These are phyloP conservation scores for Zygnema circumcarinatum DNA, from an alignment of 139 green algal species.

Conservation along the genomic window DNA sequence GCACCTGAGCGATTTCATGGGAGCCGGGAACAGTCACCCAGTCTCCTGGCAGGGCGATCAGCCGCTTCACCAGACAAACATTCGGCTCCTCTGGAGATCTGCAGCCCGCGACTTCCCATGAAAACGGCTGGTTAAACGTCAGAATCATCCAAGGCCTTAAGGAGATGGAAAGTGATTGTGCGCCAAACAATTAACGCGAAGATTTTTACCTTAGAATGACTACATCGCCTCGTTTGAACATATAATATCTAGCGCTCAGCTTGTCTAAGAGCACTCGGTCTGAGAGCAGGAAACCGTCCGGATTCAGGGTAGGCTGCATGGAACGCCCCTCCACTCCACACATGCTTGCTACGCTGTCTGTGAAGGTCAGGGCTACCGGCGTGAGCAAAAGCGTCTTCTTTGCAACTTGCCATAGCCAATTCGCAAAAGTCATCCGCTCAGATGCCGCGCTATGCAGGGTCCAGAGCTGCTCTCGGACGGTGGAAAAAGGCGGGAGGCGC, in stretches of 20 bases:
- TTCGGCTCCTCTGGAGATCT: conserved; percentile 72
- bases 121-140: no score
- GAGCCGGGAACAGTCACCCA: conserved; percentile 66
- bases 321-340: conserved; percentile 30
- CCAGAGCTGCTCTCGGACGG: no score
- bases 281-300: neutral
- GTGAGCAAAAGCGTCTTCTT: conserved; percentile 8
- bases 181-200: neutral
- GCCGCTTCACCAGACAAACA: conserved; percentile 76
- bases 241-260: conserved; percentile 21
- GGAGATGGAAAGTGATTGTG: no score
- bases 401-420: conserved; percentile 8
- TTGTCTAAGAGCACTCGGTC: conserved; percentile 47
- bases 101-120: neutral
- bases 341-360: conserved; percentile 29
- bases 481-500: no score
- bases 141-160: no score
- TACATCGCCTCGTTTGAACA: conserved; percentile 38
- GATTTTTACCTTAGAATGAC: conserved; percentile 16
- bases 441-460: no score
- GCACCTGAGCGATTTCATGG: conserved; percentile 61
- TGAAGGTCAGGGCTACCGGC: conserved; percentile 34
- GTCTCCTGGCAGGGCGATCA: conserved; percentile 84
- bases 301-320: conserved; percentile 47
- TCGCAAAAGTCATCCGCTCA: neutral